Conservation (phyloP, 352 stramenopile species). For the Globisporangium spiculum region DNA sequence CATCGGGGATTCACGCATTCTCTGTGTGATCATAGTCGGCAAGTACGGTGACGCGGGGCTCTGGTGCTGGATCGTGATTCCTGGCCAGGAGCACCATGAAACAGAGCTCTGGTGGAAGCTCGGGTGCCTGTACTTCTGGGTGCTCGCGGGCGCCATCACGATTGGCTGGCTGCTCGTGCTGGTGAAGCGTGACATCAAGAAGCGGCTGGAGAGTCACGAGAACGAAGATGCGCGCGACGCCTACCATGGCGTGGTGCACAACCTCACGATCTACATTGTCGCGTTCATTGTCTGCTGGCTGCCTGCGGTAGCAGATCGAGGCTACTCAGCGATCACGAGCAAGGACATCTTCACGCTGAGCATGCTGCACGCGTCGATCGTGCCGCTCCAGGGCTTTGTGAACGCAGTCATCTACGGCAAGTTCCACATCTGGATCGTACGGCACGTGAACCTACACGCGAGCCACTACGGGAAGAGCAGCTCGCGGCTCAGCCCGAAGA, state of each 20-base stretch:
- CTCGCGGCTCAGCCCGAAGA: conserved; percentile 40
- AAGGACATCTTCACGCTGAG: conserved; percentile 56
- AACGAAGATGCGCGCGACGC: conserved; percentile 74
- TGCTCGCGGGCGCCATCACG: conserved; percentile 47
- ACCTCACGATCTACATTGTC: conserved; percentile 79
- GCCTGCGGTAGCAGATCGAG: conserved; percentile 62
- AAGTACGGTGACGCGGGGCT: conserved; percentile 66
- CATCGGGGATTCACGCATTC: background rate
- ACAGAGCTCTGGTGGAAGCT: conserved; percentile 77
- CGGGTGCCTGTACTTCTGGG: conserved; percentile 71
- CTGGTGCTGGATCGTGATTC: conserved; percentile 76
- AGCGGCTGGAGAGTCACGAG: conserved; percentile 60
- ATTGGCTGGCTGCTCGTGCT: conserved; percentile 66
- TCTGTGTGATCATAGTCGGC: conserved; percentile 26
- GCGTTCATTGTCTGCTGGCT: conserved; percentile 82
- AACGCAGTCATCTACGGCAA: conserved; percentile 87
- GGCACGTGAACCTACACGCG: conserved; percentile 47
- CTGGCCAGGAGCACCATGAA: conserved; percentile 26
- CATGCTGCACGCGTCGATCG: conserved; percentile 72
- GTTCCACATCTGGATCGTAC: conserved; percentile 78
- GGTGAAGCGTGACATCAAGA: conserved; percentile 81
- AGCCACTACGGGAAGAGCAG: conserved; percentile 24
- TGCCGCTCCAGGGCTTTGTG: conserved; percentile 81
- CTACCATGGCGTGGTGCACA: conserved; percentile 81
- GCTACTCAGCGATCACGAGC: conserved; percentile 55